phyloP scores from a whole-genome alignment of 148 eudicot genomes.

The Fagopyrum homotropicum region DNA sequence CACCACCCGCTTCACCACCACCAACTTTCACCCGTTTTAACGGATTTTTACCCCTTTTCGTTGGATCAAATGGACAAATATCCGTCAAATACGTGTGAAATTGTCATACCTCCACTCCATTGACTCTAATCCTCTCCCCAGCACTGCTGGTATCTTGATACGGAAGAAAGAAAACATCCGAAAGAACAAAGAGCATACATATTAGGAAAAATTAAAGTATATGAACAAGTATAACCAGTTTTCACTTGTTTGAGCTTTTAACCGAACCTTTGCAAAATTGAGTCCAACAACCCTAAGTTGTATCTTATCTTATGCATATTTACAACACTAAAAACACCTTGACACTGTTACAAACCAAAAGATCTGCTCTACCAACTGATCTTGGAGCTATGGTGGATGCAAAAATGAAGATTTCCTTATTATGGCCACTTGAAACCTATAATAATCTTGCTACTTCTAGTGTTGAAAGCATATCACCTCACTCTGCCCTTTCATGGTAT shows the following conservation, averaged over 20 bases:
- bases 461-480: neutral
- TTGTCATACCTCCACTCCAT: too few species aligned
- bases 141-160: too few species aligned
- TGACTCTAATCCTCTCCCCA: too few species aligned
- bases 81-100: too few species aligned
- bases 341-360: neutral
- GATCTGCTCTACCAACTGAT: neutral
- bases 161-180: too few species aligned
- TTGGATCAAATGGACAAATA: too few species aligned
- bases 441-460: neutral
- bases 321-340: neutral
- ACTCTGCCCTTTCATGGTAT: conserved; percentile 49
- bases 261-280: neutral
- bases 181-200: too few species aligned
- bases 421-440: neutral
- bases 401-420: neutral
- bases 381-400: neutral
- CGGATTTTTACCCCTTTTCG: too few species aligned
- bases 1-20: too few species aligned
- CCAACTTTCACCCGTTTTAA: too few species aligned
- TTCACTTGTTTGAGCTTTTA: neutral
- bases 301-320: neutral
- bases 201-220: neutral
- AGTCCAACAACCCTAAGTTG: neutral
- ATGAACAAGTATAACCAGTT: too few species aligned